Conservation (phyloP, 1,139 yeast genomes). For the Candida sp. region DNA sequence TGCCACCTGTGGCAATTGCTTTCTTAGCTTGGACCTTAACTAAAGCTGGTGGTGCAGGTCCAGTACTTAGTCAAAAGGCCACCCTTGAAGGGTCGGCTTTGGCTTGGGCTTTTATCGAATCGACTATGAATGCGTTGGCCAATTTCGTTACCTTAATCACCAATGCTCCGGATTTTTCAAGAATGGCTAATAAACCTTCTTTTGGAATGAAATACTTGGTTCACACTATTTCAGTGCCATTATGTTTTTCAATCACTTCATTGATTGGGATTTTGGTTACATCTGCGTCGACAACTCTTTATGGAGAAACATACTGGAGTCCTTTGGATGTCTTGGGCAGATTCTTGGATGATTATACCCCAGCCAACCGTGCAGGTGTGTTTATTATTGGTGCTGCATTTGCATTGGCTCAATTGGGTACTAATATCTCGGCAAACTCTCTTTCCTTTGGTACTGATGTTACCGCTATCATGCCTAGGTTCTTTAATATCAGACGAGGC, state of each 20-base stretch:
- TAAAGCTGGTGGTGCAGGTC: slow-evolving; percentile 73
- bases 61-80: slow-evolving; percentile 53
- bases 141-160: slow-evolving; percentile 85
- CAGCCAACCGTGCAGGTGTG: slow-evolving; percentile 75
- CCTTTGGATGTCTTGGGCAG: slow-evolving; percentile 74
- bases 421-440: slow-evolving; percentile 90
- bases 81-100: slow-evolving; percentile 53
- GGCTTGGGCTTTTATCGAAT: slow-evolving; percentile 80
- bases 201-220: slow-evolving; percentile 42
- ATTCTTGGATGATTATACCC: slow-evolving; percentile 57
- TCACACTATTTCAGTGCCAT: slow-evolving; percentile 62
- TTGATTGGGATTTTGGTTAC: slow-evolving; percentile 86
- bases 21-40: slow-evolving; percentile 79
- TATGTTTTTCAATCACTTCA: slow-evolving; percentile 76
- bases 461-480: slow-evolving; percentile 78
- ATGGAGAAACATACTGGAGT: slow-evolving; percentile 76
- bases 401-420: slow-evolving; percentile 84
- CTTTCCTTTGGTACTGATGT: slow-evolving; percentile 90
- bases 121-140: slow-evolving; percentile 79
- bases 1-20: slow-evolving; percentile 78
- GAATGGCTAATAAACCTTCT: slow-evolving; percentile 60
- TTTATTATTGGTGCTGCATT: slow-evolving; percentile 76
- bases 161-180: slow-evolving; percentile 87
- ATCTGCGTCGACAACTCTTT: slow-evolving; percentile 70
- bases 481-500: slow-evolving; percentile 77